Conservation (phyloP, 176 grass and related monocot genomes). For the Calamus simplicifolius region DNA sequence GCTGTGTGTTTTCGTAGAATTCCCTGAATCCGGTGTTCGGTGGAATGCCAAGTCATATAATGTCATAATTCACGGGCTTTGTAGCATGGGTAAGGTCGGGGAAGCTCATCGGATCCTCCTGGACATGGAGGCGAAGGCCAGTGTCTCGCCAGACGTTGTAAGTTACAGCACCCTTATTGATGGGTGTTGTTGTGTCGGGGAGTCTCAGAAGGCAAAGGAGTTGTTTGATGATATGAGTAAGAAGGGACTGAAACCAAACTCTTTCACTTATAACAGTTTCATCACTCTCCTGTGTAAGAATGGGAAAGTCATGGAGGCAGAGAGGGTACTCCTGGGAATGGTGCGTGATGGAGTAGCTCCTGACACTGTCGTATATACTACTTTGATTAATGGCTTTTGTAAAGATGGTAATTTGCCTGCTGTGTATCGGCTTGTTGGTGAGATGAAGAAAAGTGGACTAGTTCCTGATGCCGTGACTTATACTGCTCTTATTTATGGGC, state of each 20-base stretch:
- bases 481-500: constrained; percentile 60
- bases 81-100: constrained; percentile 23
- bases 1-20: constrained; percentile 37
- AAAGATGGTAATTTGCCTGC: constrained; percentile 54
- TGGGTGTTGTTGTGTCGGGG: constrained; percentile 44
- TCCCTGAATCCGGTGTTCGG: constrained; percentile 27
- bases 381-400: constrained; percentile 66
- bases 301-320: constrained; percentile 44
- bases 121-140: constrained; percentile 22
- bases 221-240: constrained; percentile 59
- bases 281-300: constrained; percentile 56
- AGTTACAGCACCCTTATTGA: constrained; percentile 76
- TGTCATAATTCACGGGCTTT: constrained; percentile 54
- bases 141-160: constrained; percentile 44
- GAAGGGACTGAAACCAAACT: constrained; percentile 51
- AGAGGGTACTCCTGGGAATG: constrained; percentile 62
- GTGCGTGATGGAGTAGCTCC: constrained; percentile 36
- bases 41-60: constrained; percentile 71
- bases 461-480: constrained; percentile 55
- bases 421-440: constrained; percentile 50
- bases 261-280: constrained; percentile 55
- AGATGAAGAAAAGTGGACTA: constrained; percentile 59
- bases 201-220: constrained; percentile 40
- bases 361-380: constrained; percentile 56
- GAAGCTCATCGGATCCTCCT: constrained; percentile 48